A percentile compares a stretch with the other conserved stretches of the same genome.
Conservation (phyloP, 352 stramenopile genomes). For the Lagenidium giganteum region DNA sequence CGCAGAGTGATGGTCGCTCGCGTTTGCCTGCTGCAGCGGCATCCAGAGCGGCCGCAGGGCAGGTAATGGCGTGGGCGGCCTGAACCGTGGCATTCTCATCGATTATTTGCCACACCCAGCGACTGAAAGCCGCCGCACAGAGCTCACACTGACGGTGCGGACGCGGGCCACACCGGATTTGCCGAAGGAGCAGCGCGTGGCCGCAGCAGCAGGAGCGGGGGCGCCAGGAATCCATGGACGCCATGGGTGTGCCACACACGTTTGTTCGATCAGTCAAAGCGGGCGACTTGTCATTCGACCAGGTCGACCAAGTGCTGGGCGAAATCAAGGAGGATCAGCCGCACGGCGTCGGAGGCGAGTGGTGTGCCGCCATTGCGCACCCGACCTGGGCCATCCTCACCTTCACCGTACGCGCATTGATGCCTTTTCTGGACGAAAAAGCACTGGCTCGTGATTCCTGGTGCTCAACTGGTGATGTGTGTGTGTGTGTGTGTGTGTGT, state of each 20-base stretch:
- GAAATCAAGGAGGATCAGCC: slow-evolving; percentile 59
- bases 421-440: not conserved
- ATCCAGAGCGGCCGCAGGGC: not conserved
- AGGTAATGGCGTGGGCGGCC: not conserved
- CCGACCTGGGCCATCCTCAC: slow-evolving; percentile 70
- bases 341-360: no score
- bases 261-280: slow-evolving; percentile 82
- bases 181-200: no score
- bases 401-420: slow-evolving; percentile 49
- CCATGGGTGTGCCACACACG: slow-evolving; percentile 62
- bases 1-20: slow-evolving; percentile 1
- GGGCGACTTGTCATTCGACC: slow-evolving; percentile 70
- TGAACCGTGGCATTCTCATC: not conserved
- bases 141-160: no score
- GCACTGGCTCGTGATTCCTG: no score
- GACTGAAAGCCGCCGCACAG: no score
- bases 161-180: no score
- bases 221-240: no score
- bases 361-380: no score
- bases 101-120: not conserved
- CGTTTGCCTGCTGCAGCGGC: not conserved
- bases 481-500: not conserved
- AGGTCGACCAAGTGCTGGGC: slow-evolving; percentile 67
- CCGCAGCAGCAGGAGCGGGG: no score
- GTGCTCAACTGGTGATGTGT: not conserved